Evolutionary conservation across 139 green algal species (phyloP), one percentile per base, ranked within the genome.

Genomic region (Tetratostichococcus sp.): DNA sequence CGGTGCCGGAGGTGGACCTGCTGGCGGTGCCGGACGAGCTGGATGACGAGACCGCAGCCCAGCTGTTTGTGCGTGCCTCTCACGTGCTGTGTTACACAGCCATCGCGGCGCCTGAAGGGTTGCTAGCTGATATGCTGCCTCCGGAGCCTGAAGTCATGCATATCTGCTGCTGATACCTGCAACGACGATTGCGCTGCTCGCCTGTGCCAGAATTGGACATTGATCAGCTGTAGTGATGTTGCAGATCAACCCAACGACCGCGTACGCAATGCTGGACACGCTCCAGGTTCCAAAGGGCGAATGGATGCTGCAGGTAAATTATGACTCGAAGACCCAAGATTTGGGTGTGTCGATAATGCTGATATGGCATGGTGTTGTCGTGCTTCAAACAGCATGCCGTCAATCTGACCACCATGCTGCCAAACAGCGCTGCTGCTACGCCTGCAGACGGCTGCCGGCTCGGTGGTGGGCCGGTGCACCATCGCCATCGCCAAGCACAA

Each of bases 231-330:
- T 17, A 25, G n/a, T 62, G 50, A 23, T 17, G 50, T 17, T 26
- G 19, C 65, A 69, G 30, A 69, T 76, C 42, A 71, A 57, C 21
- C 67, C 80, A 1, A 75, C 87, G 26, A 77, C 85, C 0, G 78
- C 83, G 25, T 42, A 77, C 26, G 85, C 79, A 31, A 84, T 90
- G 83, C 43, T 90, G 19, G 3, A 82, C 2, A 75, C 65, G 43
- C 71, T 89, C 25, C 67, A 35, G 30, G 69, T 69, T 33, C 81
- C 81, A 16, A 69, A 70, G 65, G 77, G 78, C 8, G 81, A 86
- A 31, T 85, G 67, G 34, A 70, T 86, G 73, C 69, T 86, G 65
- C 50, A 62, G 50, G 50, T 62, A 17, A 21, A 11, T 50, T n/a
- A n/a, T n/a, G n/a, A n/a, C n/a, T n/a, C n/a, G n/a, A n/a, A n/a